Evolutionary conservation across 805 yeast species (phyloP).

Genomic region (Komagataella phaffii): DNA sequence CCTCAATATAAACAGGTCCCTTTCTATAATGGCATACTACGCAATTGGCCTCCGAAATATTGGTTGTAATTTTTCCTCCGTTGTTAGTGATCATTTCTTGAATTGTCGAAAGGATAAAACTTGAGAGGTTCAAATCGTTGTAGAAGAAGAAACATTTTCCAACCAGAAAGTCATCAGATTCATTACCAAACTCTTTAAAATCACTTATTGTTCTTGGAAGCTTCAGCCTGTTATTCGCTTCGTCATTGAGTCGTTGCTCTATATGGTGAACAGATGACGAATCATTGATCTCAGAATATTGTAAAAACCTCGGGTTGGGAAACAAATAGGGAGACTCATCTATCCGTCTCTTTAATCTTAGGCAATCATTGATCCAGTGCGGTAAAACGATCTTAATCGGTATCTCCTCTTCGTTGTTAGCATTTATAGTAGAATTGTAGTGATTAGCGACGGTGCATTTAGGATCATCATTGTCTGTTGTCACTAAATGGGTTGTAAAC

Average conservation of each 20-base stretch:
- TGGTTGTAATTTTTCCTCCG: constrained; percentile 36
- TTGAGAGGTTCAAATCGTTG: constrained; percentile 41
- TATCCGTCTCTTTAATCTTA: constrained; percentile 34
- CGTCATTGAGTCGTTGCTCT: background rate
- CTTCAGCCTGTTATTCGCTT: background rate
- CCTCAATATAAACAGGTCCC: constrained; percentile 39
- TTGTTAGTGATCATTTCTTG: constrained; percentile 28
- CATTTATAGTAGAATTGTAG: constrained; percentile 16
- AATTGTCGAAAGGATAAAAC: constrained; percentile 24
- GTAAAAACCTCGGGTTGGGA: constrained; percentile 16
- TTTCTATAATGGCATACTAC: constrained; percentile 52
- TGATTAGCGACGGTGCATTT: constrained; percentile 43
- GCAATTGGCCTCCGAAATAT: constrained; percentile 20
- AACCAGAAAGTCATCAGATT: constrained; percentile 18
- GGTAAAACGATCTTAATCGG: constrained; percentile 54
- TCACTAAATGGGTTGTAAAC: constrained; percentile 69
- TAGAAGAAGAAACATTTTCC: constrained; percentile 37
- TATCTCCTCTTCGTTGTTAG: constrained; percentile 8
- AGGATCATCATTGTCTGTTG: constrained; percentile 38
- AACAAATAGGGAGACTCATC: constrained; percentile 42
- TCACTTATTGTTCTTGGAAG: background rate
- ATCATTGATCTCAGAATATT: constrained; percentile 2
- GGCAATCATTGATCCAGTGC: constrained; percentile 67
- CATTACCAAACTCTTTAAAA: constrained; percentile 4
- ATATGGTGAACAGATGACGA: constrained; percentile 3